Percentiles rank a stretch among this genome's conserved stretches.
phyloP scores from a whole-genome alignment of 2,329 filamentous ascomycete genomes.

The Colletotrichum limetticola region DNA sequence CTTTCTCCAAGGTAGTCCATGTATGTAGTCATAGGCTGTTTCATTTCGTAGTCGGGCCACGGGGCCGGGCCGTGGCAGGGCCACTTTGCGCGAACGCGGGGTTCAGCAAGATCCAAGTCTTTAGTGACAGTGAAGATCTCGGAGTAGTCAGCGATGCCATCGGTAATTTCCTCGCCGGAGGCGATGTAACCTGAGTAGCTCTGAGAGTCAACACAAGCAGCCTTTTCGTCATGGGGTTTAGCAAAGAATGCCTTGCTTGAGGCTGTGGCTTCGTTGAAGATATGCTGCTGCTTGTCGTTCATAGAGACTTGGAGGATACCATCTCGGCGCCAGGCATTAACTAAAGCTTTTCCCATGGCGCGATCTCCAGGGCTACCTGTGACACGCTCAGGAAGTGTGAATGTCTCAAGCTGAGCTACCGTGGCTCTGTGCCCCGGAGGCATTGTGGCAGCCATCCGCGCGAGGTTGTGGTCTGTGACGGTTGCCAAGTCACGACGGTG shows the following conservation, averaged over 20 bases:
- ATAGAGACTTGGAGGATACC: conserved; percentile 60
- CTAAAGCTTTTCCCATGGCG: conserved; percentile 51
- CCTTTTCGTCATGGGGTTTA: conserved; percentile 49
- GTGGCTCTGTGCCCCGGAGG: conserved; percentile 31
- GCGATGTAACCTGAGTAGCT: conserved; percentile 62
- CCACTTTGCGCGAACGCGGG: conserved; percentile 53
- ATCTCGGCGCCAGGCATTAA: conserved; percentile 55
- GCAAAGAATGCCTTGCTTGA: conserved; percentile 53
- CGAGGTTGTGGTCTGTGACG: conserved; percentile 27
- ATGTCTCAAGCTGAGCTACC: conserved; percentile 48
- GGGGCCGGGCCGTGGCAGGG: conserved; percentile 61
- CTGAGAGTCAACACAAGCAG: conserved; percentile 53
- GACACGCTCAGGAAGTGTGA: conserved; percentile 51
- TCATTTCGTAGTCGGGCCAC: conserved; percentile 56
- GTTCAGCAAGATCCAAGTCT: conserved; percentile 51
- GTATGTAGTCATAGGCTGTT: conserved; percentile 51
- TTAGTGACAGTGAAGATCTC: conserved; percentile 65
- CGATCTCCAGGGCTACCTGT: conserved; percentile 46
- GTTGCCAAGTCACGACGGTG: conserved; percentile 22
- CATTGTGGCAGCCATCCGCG: conserved; percentile 24
- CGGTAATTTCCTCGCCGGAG: conserved; percentile 59
- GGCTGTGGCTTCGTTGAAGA: conserved; percentile 49
- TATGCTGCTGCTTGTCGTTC: conserved; percentile 44
- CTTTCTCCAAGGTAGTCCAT: conserved; percentile 52
- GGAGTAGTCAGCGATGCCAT: conserved; percentile 61